Evolutionary conservation across 176 grass and related monocot genomes (phyloP).

Genomic region (Oryza punctata): DNA sequence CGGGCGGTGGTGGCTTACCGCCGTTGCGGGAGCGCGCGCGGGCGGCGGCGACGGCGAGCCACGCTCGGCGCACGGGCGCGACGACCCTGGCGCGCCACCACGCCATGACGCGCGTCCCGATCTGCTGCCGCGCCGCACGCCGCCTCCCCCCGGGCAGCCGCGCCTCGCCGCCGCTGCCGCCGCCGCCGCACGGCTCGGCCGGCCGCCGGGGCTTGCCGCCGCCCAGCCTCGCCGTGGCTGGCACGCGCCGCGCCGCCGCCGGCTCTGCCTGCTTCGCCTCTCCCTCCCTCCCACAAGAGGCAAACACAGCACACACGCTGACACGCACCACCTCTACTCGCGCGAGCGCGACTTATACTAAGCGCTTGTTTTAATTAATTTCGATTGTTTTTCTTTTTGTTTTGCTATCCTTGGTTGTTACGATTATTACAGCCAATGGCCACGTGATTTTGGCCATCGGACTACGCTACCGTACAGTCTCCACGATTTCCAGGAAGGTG

Average conservation of each 20-base stretch:
- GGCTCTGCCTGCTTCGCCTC: constrained; percentile 13
- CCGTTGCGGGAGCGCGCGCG: constrained; percentile 61
- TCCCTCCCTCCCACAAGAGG: not conserved
- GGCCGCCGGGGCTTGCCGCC: constrained; percentile 22
- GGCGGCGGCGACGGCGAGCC: constrained; percentile 77
- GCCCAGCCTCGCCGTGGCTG: constrained; percentile 46
- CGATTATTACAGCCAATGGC: constrained; percentile 1
- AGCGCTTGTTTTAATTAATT: not conserved
- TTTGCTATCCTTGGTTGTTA: not conserved
- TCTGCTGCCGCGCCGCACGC: constrained; percentile 21
- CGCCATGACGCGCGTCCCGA: constrained; percentile 70
- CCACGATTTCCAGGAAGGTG: not conserved
- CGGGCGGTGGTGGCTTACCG: constrained; percentile 34
- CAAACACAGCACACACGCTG: not conserved
- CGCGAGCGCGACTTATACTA: not conserved
- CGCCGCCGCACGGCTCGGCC: constrained; percentile 13
- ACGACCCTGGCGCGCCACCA: constrained; percentile 83
- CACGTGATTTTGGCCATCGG: not conserved
- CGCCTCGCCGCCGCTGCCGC: not conserved
- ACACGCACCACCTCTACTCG: not conserved
- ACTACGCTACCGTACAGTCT: not conserved
- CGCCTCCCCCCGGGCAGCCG: not conserved
- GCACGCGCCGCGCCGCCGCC: not conserved
- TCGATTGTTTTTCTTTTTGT: not conserved
- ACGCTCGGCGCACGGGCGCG: constrained; percentile 71